A percentile compares a stretch with the other conserved stretches of the same genome.
These are phyloP conservation scores for Phytophthora niederhauseri DNA, from an alignment of 352 stramenopile species.

Conservation along the genomic window DNA sequence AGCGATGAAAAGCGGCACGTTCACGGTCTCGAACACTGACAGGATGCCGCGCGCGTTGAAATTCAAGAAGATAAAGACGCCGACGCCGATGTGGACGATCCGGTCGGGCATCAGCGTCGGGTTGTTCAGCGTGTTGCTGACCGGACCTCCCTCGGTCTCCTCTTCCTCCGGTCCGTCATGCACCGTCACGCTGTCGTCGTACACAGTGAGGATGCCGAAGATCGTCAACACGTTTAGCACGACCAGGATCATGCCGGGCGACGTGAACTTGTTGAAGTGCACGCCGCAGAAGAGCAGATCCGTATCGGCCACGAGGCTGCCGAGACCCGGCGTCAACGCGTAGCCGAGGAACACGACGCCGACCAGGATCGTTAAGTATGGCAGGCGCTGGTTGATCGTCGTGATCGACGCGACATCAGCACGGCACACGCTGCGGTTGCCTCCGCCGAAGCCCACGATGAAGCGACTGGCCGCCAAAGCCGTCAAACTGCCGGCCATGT, in stretches of 20 bases:
- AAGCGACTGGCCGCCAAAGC: slow-evolving; percentile 65
- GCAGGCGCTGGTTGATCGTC: slow-evolving; percentile 69
- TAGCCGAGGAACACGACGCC: slow-evolving; percentile 80
- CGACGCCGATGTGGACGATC: slow-evolving; percentile 66
- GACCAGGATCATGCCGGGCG: slow-evolving; percentile 64
- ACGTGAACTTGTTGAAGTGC: slow-evolving; percentile 77
- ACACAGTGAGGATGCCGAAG: slow-evolving; percentile 59
- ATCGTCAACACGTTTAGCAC: slow-evolving; percentile 67
- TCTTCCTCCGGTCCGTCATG: slow-evolving; percentile 59
- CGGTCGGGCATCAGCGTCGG: slow-evolving; percentile 50
- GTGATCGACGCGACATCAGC: slow-evolving; percentile 75
- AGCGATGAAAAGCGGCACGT: slow-evolving; percentile 73
- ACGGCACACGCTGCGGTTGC: slow-evolving; percentile 76
- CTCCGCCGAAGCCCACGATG: slow-evolving; percentile 72
- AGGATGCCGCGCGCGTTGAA: slow-evolving; percentile 76
- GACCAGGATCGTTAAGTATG: slow-evolving; percentile 74
- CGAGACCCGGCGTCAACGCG: slow-evolving; percentile 65
- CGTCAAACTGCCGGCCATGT: slow-evolving; percentile 58
- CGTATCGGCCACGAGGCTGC: slow-evolving; percentile 57
- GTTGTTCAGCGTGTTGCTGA: slow-evolving; percentile 52
- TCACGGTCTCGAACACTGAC: slow-evolving; percentile 82
- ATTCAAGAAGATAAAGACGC: slow-evolving; percentile 81
- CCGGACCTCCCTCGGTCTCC: slow-evolving; percentile 19
- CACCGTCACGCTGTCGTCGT: slow-evolving; percentile 59
- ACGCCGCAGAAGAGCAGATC: slow-evolving; percentile 56